Base-by-base conservation (phyloP, 768 basidiomycete genomes). In the Kwoniella bestiolae region DNA sequence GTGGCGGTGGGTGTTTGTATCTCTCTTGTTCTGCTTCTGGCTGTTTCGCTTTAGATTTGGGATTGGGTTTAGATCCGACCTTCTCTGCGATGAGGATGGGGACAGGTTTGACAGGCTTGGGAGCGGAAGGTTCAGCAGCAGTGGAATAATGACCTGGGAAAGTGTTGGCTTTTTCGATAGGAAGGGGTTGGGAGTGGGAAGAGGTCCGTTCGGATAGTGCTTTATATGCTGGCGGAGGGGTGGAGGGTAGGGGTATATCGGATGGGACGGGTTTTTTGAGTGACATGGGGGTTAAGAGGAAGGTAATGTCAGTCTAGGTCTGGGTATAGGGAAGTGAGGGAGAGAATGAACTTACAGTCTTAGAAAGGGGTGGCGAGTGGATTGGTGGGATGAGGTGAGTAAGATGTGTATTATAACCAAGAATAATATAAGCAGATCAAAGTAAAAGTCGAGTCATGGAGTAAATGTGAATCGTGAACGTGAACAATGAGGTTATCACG, bases 171-270 rank as follows among this genome's bases (percentile, higher is more conserved):
- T 21, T 51, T 12, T 51, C 31, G 9, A 12, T 29, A 34, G 32
- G 52, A 18, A n/a, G n/a, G 38, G 38, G 12, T 41, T 18, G 12
- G 52, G 32, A 5, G 32, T 55, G n/a, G 32, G 16, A 23, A n/a
- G 29, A 23, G 1, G n/a, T 47, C 8, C 16, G 38, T 50, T 60
- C 31, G 26, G 38, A 49, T 25, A 49, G 52, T 32, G 45, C 46
- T 12, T 49, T 49, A 50, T 60, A 60, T 2, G 47, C 31, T 26
- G 58, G 58, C 25, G 58, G 58, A n/a, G 58, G 58, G 12, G 58
- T 60, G 7, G 45, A 49, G n/a, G 58, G 45, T 21, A 60, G 18
- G 1, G 58, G 47, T 9, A 60, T 49, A 14, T 60, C 46, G 34
- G 58, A 34, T 6, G 58, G 58, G 7, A 49, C 58, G 6, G 34